A percentile compares a stretch with the other conserved stretches of the same genome.
Evolutionary conservation across 1,139 yeast genomes (phyloP).

Genomic region (Zygosaccharomyces sapae): DNA sequence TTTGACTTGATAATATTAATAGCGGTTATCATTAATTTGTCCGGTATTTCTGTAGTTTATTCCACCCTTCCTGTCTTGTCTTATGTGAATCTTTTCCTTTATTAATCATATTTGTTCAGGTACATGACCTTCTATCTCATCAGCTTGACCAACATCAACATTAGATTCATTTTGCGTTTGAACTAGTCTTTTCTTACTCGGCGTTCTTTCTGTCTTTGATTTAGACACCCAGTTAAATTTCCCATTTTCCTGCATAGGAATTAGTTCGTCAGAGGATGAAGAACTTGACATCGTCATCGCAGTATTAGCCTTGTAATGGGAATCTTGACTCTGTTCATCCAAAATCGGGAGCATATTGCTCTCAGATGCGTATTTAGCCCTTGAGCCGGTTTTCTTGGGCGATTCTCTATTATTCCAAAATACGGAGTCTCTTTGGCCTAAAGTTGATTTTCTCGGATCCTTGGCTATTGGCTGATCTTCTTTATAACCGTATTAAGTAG

Average conservation of each 20-base stretch:
- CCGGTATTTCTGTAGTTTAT: not conserved
- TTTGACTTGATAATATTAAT: not conserved
- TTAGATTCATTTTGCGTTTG: conserved; percentile 24
- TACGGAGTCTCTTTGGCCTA: conserved; percentile 43
- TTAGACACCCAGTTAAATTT: conserved; percentile 29
- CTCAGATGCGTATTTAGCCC: conserved; percentile 7
- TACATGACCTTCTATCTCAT: conserved; percentile 29
- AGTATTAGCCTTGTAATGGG: conserved; percentile 8
- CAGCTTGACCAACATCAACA: conserved; percentile 28
- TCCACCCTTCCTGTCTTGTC: not conserved
- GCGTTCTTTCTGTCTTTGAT: conserved; percentile 22
- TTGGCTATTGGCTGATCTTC: conserved; percentile 48
- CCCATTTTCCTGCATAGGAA: conserved; percentile 31
- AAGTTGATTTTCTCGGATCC: conserved; percentile 40
- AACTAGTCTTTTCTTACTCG: conserved; percentile 31
- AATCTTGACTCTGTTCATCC: conserved; percentile 10
- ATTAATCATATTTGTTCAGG: conserved; percentile 27
- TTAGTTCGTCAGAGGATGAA: conserved; percentile 30
- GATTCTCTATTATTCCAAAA: conserved; percentile 28
- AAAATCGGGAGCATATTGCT: conserved; percentile 9
- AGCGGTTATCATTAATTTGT: not conserved
- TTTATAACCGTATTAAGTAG: conserved; percentile 75
- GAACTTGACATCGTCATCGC: conserved; percentile 17
- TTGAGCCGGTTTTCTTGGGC: conserved; percentile 8
- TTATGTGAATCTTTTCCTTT: not conserved